Conservation (phyloP, 768 basidiomycete genomes). For the Kwoniella pini region DNA sequence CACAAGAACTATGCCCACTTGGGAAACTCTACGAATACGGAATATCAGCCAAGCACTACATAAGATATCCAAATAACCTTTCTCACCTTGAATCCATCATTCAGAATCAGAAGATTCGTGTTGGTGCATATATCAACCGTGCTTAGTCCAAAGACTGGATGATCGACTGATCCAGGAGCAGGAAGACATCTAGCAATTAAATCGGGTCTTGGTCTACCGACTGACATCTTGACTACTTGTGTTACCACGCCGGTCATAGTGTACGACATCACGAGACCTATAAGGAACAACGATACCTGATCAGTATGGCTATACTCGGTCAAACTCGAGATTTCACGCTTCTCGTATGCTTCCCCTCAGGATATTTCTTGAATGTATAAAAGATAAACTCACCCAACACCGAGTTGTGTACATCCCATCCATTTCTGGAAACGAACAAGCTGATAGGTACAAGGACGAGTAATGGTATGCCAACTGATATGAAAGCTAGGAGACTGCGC, state of each 20-base stretch:
- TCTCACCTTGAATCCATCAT: constrained; percentile 73
- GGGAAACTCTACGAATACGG: constrained; percentile 65
- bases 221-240: constrained; percentile 72
- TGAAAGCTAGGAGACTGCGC: constrained; percentile 50
- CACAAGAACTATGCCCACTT: constrained; percentile 85
- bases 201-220: constrained; percentile 57
- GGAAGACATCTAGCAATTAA: constrained; percentile 60
- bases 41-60: background rate
- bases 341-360: too few species aligned
- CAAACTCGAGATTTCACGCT: too few species aligned
- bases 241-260: constrained; percentile 78
- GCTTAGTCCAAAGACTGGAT: constrained; percentile 67
- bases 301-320: too few species aligned
- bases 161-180: constrained; percentile 64
- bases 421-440: constrained; percentile 69
- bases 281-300: too few species aligned
- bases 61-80: background rate
- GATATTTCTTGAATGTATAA: too few species aligned
- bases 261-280: constrained; percentile 69
- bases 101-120: constrained; percentile 61
- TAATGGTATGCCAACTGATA: constrained; percentile 67
- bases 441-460: constrained; percentile 70
- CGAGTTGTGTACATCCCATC: constrained; percentile 86
- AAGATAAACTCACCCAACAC: constrained; percentile 35
- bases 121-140: constrained; percentile 79